A percentile compares a stretch with the other conserved stretches of the same genome.
phyloP scores from a whole-genome alignment of 306 rosid species.

The Myrica gale region DNA sequence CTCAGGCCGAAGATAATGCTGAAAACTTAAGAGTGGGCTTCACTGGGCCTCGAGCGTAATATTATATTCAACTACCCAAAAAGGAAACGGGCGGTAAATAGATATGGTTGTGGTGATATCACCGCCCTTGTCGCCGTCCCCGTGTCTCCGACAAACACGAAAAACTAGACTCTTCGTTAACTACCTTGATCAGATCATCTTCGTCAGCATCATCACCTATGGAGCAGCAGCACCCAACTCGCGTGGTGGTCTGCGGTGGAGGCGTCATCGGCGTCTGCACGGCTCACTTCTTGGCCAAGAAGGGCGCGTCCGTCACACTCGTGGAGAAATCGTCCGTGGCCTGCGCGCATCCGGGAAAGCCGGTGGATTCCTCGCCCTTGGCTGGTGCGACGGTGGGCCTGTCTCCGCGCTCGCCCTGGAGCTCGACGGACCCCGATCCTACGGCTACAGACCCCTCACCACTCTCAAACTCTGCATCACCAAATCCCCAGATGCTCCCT shows the following conservation, averaged over 20 bases:
- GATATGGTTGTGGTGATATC: slow-evolving; percentile 23
- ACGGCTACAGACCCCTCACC: slow-evolving; percentile 76
- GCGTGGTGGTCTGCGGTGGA: slow-evolving; percentile 83
- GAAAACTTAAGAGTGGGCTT: background rate
- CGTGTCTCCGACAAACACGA: slow-evolving; percentile 31
- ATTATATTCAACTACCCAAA: too few species aligned
- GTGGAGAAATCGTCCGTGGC: slow-evolving; percentile 75
- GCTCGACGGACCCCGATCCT: slow-evolving; percentile 64
- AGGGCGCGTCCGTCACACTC: slow-evolving; percentile 80
- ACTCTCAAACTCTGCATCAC: slow-evolving; percentile 64
- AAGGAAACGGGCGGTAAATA: background rate
- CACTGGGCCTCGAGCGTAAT: background rate
- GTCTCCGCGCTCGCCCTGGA: slow-evolving; percentile 55
- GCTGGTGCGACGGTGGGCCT: slow-evolving; percentile 83
- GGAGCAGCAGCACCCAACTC: slow-evolving; percentile 39
- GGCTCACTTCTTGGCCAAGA: slow-evolving; percentile 73
- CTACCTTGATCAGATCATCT: slow-evolving; percentile 9
- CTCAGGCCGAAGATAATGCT: background rate
- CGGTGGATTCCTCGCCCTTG: slow-evolving; percentile 94
- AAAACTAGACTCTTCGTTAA: background rate
- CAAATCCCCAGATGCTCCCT: slow-evolving; percentile 34
- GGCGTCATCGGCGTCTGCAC: slow-evolving; percentile 81
- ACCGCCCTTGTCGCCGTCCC: background rate
- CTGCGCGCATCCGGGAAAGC: slow-evolving; percentile 94
- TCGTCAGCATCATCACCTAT: slow-evolving; percentile 29